Evolutionary conservation across 257 asterid genomes (phyloP), one percentile per base, ranked within the genome.

Genomic region (Ophiorrhiza pumila): DNA sequence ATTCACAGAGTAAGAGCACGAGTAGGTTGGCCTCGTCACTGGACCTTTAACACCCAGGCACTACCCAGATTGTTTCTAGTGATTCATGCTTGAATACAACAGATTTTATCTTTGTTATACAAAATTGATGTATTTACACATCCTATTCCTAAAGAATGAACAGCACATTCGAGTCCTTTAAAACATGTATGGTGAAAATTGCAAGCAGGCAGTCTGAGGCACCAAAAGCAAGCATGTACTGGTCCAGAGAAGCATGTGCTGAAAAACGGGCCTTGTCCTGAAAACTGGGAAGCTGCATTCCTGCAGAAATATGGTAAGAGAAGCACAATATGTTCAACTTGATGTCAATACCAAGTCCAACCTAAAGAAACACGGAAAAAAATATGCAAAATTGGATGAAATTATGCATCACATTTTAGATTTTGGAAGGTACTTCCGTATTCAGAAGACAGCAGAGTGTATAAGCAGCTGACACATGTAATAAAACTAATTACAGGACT

Each of bases 401-500:
- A 20, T 11, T 22, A 49, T 15, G 47, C 10, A 23, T 37, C 46
- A 18, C 11, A 7, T 64, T 64, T 39, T 41, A 22, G 27, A 50
- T 50, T 57, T 69, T 32, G 63, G 4, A 46, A 39, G 63, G 37
- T 35, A 35, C 17, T 37, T 62, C 11, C 0, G 22, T 32, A 34
- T 22, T 60, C 45, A 34, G 41, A 60, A 32, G 7, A 32, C 7
- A 17, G 34, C 17, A 59, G 18, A 31, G 18, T n/a, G 31, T 39
- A 29, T 29, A 22, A 11, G 49, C 46, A 64, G 61, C 55, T 17
- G 60, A 69, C 43, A 76, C 17, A 41, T 32, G 53, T 56, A 60
- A 42, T 43, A 72, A 75, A 27, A 68, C 37, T 63, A 67, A 65
- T 55, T 8, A 68, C 50, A 69, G 68, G 74, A 80, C 79, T 81